A percentile compares a stretch with the other conserved stretches of the same genome.
These are phyloP conservation scores for Oemleria cerasiformis DNA, from an alignment of 306 rosid species.

Conservation along the genomic window DNA sequence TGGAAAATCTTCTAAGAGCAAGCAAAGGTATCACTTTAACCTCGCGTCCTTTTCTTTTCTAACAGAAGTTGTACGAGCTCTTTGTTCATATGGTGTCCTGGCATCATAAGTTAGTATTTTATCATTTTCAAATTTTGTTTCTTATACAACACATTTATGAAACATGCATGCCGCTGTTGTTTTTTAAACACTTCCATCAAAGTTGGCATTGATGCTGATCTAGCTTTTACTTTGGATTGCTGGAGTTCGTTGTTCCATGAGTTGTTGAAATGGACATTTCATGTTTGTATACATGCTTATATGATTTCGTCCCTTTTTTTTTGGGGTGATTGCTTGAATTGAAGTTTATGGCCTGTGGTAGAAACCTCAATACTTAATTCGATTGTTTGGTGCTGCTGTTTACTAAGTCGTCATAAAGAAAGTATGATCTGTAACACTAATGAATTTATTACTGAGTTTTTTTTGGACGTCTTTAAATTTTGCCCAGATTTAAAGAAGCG, in stretches of 20 bases:
- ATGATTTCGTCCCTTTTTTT: background rate
- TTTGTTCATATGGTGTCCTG: constrained; percentile 16
- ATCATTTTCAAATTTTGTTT: background rate
- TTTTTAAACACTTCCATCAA: background rate
- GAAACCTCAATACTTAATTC: background rate
- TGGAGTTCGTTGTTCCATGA: background rate
- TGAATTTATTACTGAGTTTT: constrained; percentile 14
- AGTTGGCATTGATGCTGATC: background rate
- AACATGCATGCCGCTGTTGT: background rate
- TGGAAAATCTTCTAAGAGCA: constrained; percentile 65
- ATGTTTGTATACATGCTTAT: background rate
- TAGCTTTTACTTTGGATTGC: background rate
- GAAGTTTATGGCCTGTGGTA: background rate
- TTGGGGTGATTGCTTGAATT: constrained; percentile 3
- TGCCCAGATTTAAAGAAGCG: constrained; percentile 67
- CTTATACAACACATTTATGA: background rate
- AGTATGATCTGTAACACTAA: background rate
- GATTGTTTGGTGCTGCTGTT: constrained; percentile 1
- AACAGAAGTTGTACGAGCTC: background rate
- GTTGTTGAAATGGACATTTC: background rate
- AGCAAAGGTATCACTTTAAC: constrained; percentile 52
- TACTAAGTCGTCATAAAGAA: background rate
- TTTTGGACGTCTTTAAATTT: constrained; percentile 1
- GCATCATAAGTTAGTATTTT: constrained; percentile 16
- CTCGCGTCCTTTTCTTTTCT: constrained; percentile 19